These are phyloP conservation scores for Verticillium isaacii DNA, from an alignment of 2,329 filamentous ascomycete species.

Conservation along the genomic window DNA sequence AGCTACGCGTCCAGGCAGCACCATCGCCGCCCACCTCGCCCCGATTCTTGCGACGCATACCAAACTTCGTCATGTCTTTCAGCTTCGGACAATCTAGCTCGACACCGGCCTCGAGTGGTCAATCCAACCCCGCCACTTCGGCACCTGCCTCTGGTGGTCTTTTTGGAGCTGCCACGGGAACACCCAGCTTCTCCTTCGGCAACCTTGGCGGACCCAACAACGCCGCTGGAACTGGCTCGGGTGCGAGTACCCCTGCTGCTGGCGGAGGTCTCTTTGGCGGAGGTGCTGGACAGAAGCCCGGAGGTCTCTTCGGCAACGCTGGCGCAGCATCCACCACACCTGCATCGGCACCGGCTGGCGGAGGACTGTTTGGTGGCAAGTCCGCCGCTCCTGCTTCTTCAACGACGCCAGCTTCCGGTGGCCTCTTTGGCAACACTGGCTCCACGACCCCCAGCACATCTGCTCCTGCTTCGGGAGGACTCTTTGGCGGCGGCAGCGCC, in stretches of 20 bases:
- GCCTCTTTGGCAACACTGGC: slow-evolving; percentile 6
- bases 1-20: not conserved
- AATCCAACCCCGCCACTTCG: slow-evolving; percentile 22
- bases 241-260: slow-evolving; percentile 20
- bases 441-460: not conserved
- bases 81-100: slow-evolving; percentile 29
- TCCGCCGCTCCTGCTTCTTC: slow-evolving; percentile 7
- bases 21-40: not conserved
- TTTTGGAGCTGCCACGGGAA: slow-evolving; percentile 30
- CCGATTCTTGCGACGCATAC: not conserved
- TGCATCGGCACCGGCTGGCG: slow-evolving; percentile 11
- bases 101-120: slow-evolving; percentile 13
- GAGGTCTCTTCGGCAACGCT: slow-evolving; percentile 18
- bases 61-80: slow-evolving; percentile 28
- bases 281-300: slow-evolving; percentile 15
- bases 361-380: slow-evolving; percentile 8
- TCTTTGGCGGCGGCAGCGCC: not conserved
- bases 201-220: slow-evolving; percentile 10
- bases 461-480: not conserved
- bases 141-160: slow-evolving; percentile 33
- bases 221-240: slow-evolving; percentile 16
- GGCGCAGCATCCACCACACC: slow-evolving; percentile 16
- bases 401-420: slow-evolving; percentile 12
- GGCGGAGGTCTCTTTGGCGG: slow-evolving; percentile 26
- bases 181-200: slow-evolving; percentile 38